A percentile compares a stretch with the other conserved stretches of the same genome.
Evolutionary conservation across 305 asterid species (phyloP).

Genomic region (Solanum hybrid): DNA sequence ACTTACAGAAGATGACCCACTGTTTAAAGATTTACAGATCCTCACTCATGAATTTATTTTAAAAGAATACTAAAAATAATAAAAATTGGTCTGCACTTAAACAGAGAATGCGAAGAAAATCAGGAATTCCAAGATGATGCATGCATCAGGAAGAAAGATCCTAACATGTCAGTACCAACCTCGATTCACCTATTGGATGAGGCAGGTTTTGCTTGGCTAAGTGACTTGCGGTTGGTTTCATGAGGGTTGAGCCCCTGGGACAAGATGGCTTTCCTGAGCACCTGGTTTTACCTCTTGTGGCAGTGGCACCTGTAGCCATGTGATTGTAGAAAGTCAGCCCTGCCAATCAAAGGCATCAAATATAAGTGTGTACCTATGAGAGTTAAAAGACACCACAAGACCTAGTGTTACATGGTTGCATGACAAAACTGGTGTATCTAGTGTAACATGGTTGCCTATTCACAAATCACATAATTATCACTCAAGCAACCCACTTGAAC

Average conservation of each 20-base stretch:
- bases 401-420: background rate
- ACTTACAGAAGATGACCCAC: background rate
- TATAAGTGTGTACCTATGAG: background rate
- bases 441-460: background rate
- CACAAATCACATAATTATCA: background rate
- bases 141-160: slow-evolving; percentile 1
- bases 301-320: slow-evolving; percentile 26
- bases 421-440: background rate
- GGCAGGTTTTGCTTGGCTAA: slow-evolving; percentile 79
- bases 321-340: slow-evolving; percentile 53
- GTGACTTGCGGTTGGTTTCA: slow-evolving; percentile 95
- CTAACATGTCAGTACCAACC: slow-evolving; percentile 5
- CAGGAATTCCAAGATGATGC: slow-evolving; percentile 5
- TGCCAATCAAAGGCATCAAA: slow-evolving; percentile 22
- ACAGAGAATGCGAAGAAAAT: background rate
- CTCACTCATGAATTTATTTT: background rate
- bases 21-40: background rate
- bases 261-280: slow-evolving; percentile 33
- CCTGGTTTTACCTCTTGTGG: slow-evolving; percentile 34
- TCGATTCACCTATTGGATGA: slow-evolving; percentile 27
- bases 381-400: background rate
- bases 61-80: background rate
- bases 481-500: background rate
- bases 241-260: slow-evolving; percentile 75
- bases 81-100: background rate